Conservation (phyloP, 1,284 basidiomycete genomes). For the Pulveroboletus sp. region DNA sequence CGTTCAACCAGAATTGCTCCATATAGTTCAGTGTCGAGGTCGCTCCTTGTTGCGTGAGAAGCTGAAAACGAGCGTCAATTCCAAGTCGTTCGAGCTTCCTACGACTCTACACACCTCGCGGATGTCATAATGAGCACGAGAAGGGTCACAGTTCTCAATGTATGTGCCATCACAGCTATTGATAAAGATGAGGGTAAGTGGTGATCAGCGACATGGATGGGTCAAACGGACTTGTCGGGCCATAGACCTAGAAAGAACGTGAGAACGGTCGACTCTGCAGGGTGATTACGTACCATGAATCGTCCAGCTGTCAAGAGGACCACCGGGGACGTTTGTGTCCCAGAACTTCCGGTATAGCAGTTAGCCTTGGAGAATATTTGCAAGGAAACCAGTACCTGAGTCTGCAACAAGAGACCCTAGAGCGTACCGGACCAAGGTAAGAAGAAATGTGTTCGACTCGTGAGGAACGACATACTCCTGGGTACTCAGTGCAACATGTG, state of each 20-base stretch:
- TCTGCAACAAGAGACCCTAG: conserved; percentile 64
- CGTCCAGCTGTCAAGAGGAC: conserved; percentile 71
- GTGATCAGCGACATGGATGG: too few species aligned
- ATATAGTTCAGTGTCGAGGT: conserved; percentile 64
- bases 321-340: conserved; percentile 63
- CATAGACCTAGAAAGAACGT: conserved; percentile 53
- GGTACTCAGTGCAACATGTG: conserved; percentile 55
- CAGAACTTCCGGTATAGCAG: conserved; percentile 48
- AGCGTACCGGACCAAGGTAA: conserved; percentile 1
- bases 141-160: conserved; percentile 62
- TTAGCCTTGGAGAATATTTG: neutral
- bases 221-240: conserved; percentile 64
- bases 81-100: too few species aligned
- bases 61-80: conserved; percentile 37
- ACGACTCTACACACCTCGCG: conserved; percentile 36
- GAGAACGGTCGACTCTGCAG: conserved; percentile 3
- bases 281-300: conserved; percentile 57
- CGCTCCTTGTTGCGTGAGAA: conserved; percentile 61
- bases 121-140: conserved; percentile 62
- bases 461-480: conserved; percentile 41
- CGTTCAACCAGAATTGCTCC: conserved; percentile 67
- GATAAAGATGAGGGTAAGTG: neutral
- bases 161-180: conserved; percentile 70
- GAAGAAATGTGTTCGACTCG: neutral
- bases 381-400: conserved; percentile 46